Evolutionary conservation across 164 flowering plant species (phyloP), one percentile per base, ranked within the genome.

Genomic region (Cinnamomum micranthum): DNA sequence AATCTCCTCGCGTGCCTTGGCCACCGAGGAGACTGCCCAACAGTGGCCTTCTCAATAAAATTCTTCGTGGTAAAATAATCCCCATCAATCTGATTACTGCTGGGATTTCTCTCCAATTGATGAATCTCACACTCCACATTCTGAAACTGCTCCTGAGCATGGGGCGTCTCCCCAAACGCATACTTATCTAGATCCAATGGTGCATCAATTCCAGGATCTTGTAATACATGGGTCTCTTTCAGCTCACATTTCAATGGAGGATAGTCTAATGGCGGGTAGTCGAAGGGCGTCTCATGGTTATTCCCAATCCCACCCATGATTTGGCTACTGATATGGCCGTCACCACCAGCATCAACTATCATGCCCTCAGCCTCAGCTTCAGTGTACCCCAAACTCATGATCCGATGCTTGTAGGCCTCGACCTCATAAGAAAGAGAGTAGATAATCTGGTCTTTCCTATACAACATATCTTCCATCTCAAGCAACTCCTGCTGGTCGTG

Each of bases 361-460:
- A 65, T 82, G 23, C 20, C 23, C 71, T 81, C 87, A 15, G 88
- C 95, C 28, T 92, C 98, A 2, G 75, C 85, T 81, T 93, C 98
- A 33, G 75, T 77, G 72, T 87, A 80, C 20, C 99, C 99, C 81
- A 73, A 88, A 80, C 98, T 94, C 97, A 94, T 69, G 92, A 96
- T 84, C 81, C 93, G 88, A 69, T 92, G 92, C 82, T 86, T 96
- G 78, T 91, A 96, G 23, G 96, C 92, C 78, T 89, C 90, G n/a
- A 87, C 84, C 74, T 94, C 95, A 79, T 86, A 93, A 10, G 81
- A 88, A 47, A 96, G 88, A 0, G 98, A 81, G 35, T 92, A 93
- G 76, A 94, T 86, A 0, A 82, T 66, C 76, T 92, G 95, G 71
- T 94, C 99, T 77, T 91, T 87, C 86, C 87, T 91, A 71, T 88